A percentile compares a stretch with the other conserved stretches of the same genome.
Evolutionary conservation across 2,329 filamentous ascomycete genomes (phyloP).

Genomic region (Talaromyces verruculosus): DNA sequence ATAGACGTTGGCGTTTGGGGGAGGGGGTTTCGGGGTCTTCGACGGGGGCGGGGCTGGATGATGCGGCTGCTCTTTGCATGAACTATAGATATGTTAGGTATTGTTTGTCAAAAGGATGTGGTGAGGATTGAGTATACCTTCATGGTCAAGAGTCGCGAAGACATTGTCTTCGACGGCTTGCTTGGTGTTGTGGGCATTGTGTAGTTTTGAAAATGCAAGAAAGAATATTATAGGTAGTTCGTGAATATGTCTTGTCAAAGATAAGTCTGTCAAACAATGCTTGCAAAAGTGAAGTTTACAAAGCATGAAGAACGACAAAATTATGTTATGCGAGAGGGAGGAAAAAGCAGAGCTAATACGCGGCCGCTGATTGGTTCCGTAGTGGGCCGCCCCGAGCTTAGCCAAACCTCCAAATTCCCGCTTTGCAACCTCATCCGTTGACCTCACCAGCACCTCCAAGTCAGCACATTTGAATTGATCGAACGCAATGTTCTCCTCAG

Average conservation of each 20-base stretch:
- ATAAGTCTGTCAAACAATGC: no score
- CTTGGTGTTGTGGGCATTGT: conserved; percentile 49
- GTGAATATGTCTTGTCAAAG: no score
- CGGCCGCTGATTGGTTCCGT: conserved; percentile 29
- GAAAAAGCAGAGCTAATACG: conserved; percentile 22
- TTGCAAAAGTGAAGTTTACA: background rate
- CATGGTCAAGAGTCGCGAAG: conserved; percentile 86
- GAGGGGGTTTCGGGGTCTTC: conserved; percentile 43
- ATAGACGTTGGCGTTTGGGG: conserved; percentile 40
- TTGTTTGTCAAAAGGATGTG: background rate
- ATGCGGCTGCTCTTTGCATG: conserved; percentile 82
- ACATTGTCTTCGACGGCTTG: conserved; percentile 67
- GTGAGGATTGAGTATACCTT: conserved; percentile 52
- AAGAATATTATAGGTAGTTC: conserved; percentile 13
- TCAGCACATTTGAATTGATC: conserved; percentile 15
- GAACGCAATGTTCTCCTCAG: conserved; percentile 47
- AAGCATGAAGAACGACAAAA: conserved; percentile 20
- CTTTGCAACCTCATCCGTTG: conserved; percentile 26
- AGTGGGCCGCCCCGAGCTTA: conserved; percentile 27
- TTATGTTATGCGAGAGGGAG: background rate
- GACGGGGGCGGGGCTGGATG: conserved; percentile 48
- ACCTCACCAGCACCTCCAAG: conserved; percentile 17
- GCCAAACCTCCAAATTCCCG: conserved; percentile 37
- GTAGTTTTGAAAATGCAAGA: background rate
- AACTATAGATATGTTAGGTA: conserved; percentile 53